Conservation (phyloP, 2,329 filamentous ascomycete genomes). For the Aspergillus sp. region DNA sequence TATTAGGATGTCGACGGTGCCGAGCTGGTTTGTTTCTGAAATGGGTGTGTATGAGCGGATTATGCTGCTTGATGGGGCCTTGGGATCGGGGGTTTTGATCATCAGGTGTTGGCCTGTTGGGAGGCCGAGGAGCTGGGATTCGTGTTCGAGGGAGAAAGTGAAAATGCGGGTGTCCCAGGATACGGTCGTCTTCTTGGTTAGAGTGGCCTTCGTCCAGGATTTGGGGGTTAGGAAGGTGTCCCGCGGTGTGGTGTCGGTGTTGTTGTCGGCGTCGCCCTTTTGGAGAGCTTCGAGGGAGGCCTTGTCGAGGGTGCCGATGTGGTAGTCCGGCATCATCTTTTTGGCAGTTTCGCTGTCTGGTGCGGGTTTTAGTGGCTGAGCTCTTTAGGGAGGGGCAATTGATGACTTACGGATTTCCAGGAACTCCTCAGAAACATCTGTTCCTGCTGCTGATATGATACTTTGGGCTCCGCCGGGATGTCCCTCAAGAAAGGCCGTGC, state of each 20-base stretch:
- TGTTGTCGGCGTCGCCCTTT: slow-evolving; percentile 39
- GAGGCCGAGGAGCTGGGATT: slow-evolving; percentile 68
- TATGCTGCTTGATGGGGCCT: slow-evolving; percentile 59
- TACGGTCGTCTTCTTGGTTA: slow-evolving; percentile 67
- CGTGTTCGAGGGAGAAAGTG: slow-evolving; percentile 73
- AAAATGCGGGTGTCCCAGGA: slow-evolving; percentile 81
- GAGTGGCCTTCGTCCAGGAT: slow-evolving; percentile 69
- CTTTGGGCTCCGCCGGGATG: slow-evolving; percentile 86
- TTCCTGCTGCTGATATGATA: slow-evolving; percentile 77
- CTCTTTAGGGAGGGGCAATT: neutral
- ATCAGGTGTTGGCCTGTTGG: slow-evolving; percentile 86
- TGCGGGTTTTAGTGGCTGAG: neutral
- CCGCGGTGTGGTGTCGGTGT: slow-evolving; percentile 44
- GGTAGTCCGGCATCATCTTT: slow-evolving; percentile 81
- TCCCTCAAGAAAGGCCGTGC: slow-evolving; percentile 72
- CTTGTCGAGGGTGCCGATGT: slow-evolving; percentile 74
- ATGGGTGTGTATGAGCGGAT: slow-evolving; percentile 87
- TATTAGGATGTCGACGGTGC: slow-evolving; percentile 71
- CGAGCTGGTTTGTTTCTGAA: slow-evolving; percentile 61
- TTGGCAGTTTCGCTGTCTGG: slow-evolving; percentile 89
- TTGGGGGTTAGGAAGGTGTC: slow-evolving; percentile 70
- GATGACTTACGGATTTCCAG: slow-evolving; percentile 72
- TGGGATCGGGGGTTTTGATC: slow-evolving; percentile 74
- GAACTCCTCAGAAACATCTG: slow-evolving; percentile 85
- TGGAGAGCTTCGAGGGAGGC: slow-evolving; percentile 57